phyloP scores from a whole-genome alignment of 495 filamentous ascomycete genomes.

The Penicillium diatomitis region DNA sequence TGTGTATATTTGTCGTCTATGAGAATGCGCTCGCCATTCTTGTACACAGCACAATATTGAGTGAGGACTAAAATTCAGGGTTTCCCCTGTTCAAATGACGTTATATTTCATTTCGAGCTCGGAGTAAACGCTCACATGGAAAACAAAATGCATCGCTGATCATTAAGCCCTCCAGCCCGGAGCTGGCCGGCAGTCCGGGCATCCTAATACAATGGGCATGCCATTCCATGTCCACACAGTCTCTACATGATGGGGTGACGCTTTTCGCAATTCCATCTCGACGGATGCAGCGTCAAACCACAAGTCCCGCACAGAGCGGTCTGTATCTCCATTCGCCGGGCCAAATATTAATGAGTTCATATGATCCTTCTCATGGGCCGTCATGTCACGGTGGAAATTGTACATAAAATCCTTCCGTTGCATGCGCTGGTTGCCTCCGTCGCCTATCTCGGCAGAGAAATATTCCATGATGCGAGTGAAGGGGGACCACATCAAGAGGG shows the following conservation, averaged over 20 bases:
- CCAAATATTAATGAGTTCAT: conserved; percentile 34
- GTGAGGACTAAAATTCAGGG: no score
- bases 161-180: conserved; percentile 30
- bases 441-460: conserved; percentile 40
- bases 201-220: conserved; percentile 31
- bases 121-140: no score
- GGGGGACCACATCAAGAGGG: conserved; percentile 33
- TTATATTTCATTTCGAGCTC: no score
- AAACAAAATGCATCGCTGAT: neutral
- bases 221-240: conserved; percentile 23
- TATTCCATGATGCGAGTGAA: conserved; percentile 34
- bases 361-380: conserved; percentile 26
- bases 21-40: no score
- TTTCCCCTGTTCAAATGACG: no score
- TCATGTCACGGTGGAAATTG: conserved; percentile 36
- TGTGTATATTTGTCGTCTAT: no score
- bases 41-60: no score
- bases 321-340: conserved; percentile 23
- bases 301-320: conserved; percentile 29
- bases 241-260: conserved; percentile 26
- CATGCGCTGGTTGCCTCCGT: conserved; percentile 33
- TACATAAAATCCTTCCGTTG: conserved; percentile 40
- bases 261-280: conserved; percentile 24
- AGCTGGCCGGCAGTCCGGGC: conserved; percentile 21
- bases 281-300: conserved; percentile 33